Percentiles rank a stretch among this genome's conserved stretches.
Evolutionary conservation across 2,329 filamentous ascomycete species (phyloP).

Genomic region (Cladorrhinum sp.): DNA sequence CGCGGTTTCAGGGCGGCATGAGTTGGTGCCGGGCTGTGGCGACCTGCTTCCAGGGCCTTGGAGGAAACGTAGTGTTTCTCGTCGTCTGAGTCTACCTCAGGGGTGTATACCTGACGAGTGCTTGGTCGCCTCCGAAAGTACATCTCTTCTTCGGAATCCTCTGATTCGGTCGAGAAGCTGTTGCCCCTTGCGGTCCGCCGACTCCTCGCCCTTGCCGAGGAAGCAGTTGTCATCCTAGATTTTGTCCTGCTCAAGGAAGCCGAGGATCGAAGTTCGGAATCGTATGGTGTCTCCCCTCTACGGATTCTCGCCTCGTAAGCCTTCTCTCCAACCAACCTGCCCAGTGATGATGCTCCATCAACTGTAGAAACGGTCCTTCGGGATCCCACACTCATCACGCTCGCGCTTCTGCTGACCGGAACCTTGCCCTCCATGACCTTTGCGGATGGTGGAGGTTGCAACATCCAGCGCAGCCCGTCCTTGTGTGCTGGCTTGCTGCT

Average conservation of each 20-base stretch:
- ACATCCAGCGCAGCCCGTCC: conserved; percentile 82
- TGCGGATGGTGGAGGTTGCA: conserved; percentile 85
- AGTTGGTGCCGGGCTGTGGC: conserved; percentile 29
- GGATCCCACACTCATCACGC: conserved; percentile 51
- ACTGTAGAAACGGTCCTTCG: conserved; percentile 40
- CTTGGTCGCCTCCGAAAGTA: conserved; percentile 17
- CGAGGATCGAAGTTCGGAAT: conserved; percentile 22
- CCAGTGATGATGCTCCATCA: conserved; percentile 39
- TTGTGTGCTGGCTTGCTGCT: conserved; percentile 67
- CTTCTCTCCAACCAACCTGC: conserved; percentile 44
- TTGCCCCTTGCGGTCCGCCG: conserved; percentile 27
- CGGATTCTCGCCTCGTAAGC: conserved; percentile 46
- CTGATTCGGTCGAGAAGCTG: conserved; percentile 30
- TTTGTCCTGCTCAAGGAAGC: conserved; percentile 23
- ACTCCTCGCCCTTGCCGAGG: conserved; percentile 28
- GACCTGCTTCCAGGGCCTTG: conserved; percentile 24
- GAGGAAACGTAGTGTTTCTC: conserved; percentile 30
- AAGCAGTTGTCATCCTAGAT: conserved; percentile 25
- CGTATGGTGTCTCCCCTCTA: conserved; percentile 38
- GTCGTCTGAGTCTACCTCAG: conserved; percentile 32
- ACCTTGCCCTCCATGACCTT: conserved; percentile 89
- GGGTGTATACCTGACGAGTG: conserved; percentile 19
- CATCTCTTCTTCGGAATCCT: conserved; percentile 24
- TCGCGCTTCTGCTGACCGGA: conserved; percentile 61
- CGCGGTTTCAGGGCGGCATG: conserved; percentile 43